Evolutionary conservation across 2,329 filamentous ascomycete species (phyloP).

Genomic region (Lasiodiplodia citricola): DNA sequence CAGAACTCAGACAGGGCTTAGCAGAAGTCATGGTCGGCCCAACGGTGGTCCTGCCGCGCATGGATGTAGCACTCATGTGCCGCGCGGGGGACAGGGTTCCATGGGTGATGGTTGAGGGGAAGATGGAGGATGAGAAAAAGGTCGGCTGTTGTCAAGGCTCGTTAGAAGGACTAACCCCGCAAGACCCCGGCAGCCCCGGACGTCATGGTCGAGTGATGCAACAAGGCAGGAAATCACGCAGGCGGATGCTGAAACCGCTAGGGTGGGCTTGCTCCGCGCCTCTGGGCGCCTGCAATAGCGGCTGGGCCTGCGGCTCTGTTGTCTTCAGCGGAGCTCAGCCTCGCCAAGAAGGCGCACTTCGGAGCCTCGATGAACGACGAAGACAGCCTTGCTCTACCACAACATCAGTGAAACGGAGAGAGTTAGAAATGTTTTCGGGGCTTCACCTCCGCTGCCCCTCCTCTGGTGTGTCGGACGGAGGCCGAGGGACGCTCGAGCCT

Average conservation of each 20-base stretch:
- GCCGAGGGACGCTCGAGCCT: not conserved
- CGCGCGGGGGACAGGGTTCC: not conserved
- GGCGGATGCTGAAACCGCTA: not conserved
- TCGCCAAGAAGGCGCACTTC: constrained; percentile 13
- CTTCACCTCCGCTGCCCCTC: not conserved
- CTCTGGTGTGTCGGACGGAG: not conserved
- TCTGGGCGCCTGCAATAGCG: not conserved
- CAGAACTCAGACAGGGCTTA: too few species aligned
- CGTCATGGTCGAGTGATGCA: not conserved
- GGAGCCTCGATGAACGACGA: not conserved
- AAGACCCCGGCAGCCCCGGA: not conserved
- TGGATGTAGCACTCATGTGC: not conserved
- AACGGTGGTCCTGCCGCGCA: not conserved
- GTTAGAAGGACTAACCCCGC: not conserved
- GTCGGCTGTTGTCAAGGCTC: not conserved
- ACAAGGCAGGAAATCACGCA: not conserved
- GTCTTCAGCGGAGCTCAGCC: not conserved
- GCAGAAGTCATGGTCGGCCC: not conserved
- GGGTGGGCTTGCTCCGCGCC: not conserved
- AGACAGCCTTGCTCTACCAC: not conserved
- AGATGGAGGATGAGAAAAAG: not conserved
- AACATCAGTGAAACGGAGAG: not conserved
- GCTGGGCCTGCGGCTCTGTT: not conserved
- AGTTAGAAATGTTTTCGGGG: not conserved
- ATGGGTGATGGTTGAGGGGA: not conserved